Percentiles rank a stretch among this genome's conserved stretches.
Conservation (phyloP, 306 rosid genomes). For the Cyamopsis tetragonoloba region DNA sequence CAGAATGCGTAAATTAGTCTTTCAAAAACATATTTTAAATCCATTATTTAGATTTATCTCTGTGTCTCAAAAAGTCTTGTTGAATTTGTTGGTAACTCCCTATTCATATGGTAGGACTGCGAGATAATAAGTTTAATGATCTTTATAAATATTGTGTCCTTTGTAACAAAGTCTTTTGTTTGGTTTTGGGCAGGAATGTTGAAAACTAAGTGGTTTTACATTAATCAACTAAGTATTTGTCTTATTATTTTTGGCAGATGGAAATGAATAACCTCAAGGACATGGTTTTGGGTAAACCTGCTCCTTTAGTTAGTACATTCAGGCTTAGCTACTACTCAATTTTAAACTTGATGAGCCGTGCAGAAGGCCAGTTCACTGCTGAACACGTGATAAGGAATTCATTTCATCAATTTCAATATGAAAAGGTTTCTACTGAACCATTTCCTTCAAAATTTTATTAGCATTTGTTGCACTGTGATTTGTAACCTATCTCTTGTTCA, state of each 20-base stretch:
- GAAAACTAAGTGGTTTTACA: neutral
- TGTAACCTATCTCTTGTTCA: conserved; percentile 31
- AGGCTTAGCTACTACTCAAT: conserved; percentile 98
- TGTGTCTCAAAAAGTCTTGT: too few species aligned
- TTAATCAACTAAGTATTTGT: conserved; percentile 1
- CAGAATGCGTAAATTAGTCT: neutral
- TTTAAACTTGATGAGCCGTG: conserved; percentile 95
- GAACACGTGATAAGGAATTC: conserved; percentile 93
- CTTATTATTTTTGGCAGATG: conserved; percentile 54
- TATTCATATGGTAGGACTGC: neutral
- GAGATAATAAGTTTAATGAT: neutral
- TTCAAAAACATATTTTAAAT: neutral
- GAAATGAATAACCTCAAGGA: conserved; percentile 91
- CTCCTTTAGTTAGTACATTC: conserved; percentile 94
- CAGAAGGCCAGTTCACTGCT: conserved; percentile 97
- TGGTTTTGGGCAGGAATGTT: conserved; percentile 13
- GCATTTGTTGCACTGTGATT: conserved; percentile 14
- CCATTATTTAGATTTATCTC: neutral
- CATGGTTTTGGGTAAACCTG: conserved; percentile 97
- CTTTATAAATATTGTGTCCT: neutral
- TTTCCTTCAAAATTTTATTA: conserved; percentile 12
- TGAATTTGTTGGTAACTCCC: neutral
- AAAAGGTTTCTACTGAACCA: conserved; percentile 62
- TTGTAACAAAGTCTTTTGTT: conserved; percentile 1
- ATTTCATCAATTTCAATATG: conserved; percentile 95